Evolutionary conservation across 495 filamentous ascomycete species (phyloP).

Genomic region (Aspergillus mulundensis): DNA sequence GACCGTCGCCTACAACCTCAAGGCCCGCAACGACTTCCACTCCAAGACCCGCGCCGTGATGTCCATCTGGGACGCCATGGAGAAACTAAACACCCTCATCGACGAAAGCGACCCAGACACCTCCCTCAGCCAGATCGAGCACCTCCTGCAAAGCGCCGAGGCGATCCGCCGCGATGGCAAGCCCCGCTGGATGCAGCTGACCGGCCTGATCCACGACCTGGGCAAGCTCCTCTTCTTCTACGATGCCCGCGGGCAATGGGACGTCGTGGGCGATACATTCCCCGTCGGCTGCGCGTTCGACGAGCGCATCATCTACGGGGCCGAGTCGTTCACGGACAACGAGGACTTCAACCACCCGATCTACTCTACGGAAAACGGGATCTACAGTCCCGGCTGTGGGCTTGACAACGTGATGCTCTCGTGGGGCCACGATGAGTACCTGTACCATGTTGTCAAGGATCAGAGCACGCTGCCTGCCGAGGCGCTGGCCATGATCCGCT

Average conservation of each 20-base stretch:
- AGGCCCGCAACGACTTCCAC: slow-evolving; percentile 67
- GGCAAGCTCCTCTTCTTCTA: slow-evolving; percentile 87
- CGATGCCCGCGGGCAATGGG: slow-evolving; percentile 81
- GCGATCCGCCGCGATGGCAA: slow-evolving; percentile 85
- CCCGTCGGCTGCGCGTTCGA: slow-evolving; percentile 85
- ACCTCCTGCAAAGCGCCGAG: slow-evolving; percentile 80
- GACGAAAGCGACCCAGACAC: slow-evolving; percentile 90
- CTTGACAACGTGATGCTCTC: slow-evolving; percentile 82
- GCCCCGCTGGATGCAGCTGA: slow-evolving; percentile 89
- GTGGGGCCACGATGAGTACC: slow-evolving; percentile 91
- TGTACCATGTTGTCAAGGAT: slow-evolving; percentile 78
- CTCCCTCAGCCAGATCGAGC: slow-evolving; percentile 79
- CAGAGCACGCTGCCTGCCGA: slow-evolving; percentile 73
- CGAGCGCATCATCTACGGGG: slow-evolving; percentile 67
- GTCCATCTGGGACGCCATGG: slow-evolving; percentile 85
- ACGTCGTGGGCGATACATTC: slow-evolving; percentile 89
- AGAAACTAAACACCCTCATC: slow-evolving; percentile 82
- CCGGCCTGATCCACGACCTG: slow-evolving; percentile 83
- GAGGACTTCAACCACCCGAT: slow-evolving; percentile 62
- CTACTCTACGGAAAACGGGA: slow-evolving; percentile 69
- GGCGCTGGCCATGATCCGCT: slow-evolving; percentile 85
- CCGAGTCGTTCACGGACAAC: slow-evolving; percentile 68
- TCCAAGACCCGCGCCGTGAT: slow-evolving; percentile 65
- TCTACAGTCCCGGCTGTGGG: slow-evolving; percentile 73
- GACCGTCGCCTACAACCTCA: slow-evolving; percentile 79